phyloP scores from a whole-genome alignment of 164 flowering plant species.

The Nelumbo lutea region DNA sequence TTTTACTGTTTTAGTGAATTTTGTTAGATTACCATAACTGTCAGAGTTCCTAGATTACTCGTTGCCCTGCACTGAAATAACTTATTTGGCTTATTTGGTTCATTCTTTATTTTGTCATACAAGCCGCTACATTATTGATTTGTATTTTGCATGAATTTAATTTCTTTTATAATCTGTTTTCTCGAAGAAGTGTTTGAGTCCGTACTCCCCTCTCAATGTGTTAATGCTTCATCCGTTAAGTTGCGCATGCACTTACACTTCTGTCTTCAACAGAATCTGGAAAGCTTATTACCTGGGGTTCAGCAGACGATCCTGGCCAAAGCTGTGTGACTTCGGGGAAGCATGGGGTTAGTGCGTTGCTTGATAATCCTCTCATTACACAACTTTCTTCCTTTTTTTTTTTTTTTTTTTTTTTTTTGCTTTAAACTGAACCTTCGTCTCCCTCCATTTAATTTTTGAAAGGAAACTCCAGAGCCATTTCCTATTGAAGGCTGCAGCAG shows the following conservation, averaged over 20 bases:
- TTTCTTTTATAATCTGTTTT: too few relatives aligned
- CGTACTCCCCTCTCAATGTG: too few relatives aligned
- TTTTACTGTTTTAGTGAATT: too few relatives aligned
- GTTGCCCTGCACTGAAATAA: too few relatives aligned
- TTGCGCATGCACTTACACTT: neutral
- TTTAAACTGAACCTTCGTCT: neutral
- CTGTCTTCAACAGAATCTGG: conserved; percentile 56
- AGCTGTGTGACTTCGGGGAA: conserved; percentile 95
- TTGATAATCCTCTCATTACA: neutral
- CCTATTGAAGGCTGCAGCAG: conserved; percentile 88
- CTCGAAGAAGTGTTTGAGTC: too few relatives aligned
- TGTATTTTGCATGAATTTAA: too few relatives aligned
- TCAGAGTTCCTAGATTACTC: too few relatives aligned
- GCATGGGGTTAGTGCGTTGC: conserved; percentile 71
- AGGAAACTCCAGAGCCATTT: conserved; percentile 97
- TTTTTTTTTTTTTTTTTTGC: neutral
- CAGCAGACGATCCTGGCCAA: conserved; percentile 93
- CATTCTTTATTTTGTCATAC: too few relatives aligned
- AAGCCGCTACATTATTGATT: too few relatives aligned
- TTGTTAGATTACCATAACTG: too few relatives aligned
- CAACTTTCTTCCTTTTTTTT: neutral
- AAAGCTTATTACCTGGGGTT: conserved; percentile 99
- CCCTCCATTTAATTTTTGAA: conserved; percentile 10
- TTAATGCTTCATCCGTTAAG: neutral
- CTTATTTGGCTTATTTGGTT: too few relatives aligned